phyloP scores from a whole-genome alignment of 2,329 filamentous ascomycete genomes.

The Tricladium varicosporioides region DNA sequence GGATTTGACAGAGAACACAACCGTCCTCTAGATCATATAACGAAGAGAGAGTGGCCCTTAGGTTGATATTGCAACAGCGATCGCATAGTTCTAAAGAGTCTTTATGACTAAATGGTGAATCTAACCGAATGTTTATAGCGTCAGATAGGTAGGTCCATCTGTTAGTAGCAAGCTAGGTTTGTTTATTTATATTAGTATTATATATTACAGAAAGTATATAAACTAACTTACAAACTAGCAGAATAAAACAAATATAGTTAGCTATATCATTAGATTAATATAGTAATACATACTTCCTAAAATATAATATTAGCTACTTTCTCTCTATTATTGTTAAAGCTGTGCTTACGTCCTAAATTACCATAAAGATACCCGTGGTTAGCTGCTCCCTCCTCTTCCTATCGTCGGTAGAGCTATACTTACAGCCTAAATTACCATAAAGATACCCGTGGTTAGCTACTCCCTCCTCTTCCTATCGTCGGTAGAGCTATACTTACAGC shows the following conservation, averaged over 20 bases:
- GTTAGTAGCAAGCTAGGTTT: background rate
- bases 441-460: background rate
- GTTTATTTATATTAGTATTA: background rate
- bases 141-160: background rate
- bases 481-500: background rate
- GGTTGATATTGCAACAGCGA: background rate
- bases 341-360: background rate
- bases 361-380: background rate
- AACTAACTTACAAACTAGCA: constrained; percentile 1
- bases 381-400: background rate
- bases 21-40: background rate
- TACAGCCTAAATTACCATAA: too few species aligned
- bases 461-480: background rate
- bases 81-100: background rate
- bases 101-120: background rate
- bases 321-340: background rate
- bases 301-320: background rate
- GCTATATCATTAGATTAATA: background rate
- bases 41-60: background rate
- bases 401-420: background rate
- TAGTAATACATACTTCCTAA: constrained; percentile 2
- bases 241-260: background rate
- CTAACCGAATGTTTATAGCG: background rate
- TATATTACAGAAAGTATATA: background rate
- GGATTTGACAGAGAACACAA: constrained; percentile 3